Conservation (phyloP, 139 green algal species). For the Dunaliella sp. region DNA sequence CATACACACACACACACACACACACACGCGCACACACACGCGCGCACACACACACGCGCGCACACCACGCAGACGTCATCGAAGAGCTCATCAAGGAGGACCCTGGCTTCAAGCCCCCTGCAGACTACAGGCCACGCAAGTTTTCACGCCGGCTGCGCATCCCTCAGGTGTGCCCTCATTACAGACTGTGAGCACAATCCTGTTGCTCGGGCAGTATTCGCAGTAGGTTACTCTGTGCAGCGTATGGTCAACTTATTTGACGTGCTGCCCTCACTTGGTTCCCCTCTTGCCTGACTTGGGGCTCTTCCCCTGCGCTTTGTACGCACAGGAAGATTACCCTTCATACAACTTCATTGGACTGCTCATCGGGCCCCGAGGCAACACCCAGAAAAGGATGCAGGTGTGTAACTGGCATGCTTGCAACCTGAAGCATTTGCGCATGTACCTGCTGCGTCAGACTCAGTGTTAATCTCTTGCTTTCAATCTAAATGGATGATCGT, state of each 20-base stretch:
- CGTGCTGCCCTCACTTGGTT: too few relatives aligned
- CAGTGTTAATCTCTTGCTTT: too few relatives aligned
- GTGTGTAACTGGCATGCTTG: background rate
- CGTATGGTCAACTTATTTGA: too few relatives aligned
- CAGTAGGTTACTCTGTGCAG: background rate
- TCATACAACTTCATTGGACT: slow-evolving; percentile 98
- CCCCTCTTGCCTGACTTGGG: too few relatives aligned
- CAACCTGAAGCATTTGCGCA: too few relatives aligned
- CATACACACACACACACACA: background rate
- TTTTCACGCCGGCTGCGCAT: slow-evolving; percentile 19
- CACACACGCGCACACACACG: background rate
- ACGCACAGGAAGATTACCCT: slow-evolving; percentile 76
- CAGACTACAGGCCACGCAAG: slow-evolving; percentile 77
- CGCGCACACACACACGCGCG: background rate
- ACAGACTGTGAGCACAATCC: too few relatives aligned
- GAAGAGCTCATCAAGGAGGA: slow-evolving; percentile 90
- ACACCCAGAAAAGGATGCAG: slow-evolving; percentile 97
- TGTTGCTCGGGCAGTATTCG: too few relatives aligned
- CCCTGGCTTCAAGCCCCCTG: slow-evolving; percentile 77
- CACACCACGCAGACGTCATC: slow-evolving; percentile 58
- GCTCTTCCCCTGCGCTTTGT: too few relatives aligned
- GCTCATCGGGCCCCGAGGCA: slow-evolving; percentile 98
- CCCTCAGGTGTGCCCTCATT: slow-evolving; percentile 9
- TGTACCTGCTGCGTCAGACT: too few relatives aligned
- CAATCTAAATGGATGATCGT: too few relatives aligned